These are phyloP conservation scores for Leucosporidium scottii DNA, from an alignment of 768 basidiomycete genomes.

Conservation along the genomic window DNA sequence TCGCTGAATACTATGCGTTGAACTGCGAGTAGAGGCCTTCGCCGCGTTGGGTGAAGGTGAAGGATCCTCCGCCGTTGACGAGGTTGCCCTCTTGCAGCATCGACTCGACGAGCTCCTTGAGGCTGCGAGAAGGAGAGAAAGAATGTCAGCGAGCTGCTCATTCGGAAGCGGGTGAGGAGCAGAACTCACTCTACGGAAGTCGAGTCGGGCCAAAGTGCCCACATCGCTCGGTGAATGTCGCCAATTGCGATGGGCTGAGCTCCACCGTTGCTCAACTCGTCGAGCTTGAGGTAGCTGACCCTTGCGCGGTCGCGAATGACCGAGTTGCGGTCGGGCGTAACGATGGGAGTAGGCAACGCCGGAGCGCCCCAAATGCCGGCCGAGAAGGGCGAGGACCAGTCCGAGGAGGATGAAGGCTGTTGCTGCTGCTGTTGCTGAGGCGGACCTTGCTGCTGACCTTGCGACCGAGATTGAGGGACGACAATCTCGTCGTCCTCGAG, in stretches of 20 bases:
- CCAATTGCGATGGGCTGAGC: conserved; percentile 24
- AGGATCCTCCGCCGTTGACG: conserved; percentile 34
- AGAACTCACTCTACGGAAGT: conserved; percentile 17
- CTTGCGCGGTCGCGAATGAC: conserved; percentile 34
- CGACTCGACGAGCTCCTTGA: conserved; percentile 32
- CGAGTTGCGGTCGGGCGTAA: conserved; percentile 22
- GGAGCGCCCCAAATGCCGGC: conserved; percentile 28
- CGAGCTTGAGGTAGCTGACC: conserved; percentile 34
- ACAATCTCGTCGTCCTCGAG: conserved; percentile 33
- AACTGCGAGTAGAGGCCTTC: conserved; percentile 17
- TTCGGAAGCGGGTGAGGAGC: neutral
- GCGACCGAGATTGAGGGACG: neutral
- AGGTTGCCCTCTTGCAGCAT: conserved; percentile 31
- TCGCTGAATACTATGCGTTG: neutral
- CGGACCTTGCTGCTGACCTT: too few relatives aligned
- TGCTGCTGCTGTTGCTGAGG: neutral
- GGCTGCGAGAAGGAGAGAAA: conserved; percentile 2
- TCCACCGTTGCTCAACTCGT: conserved; percentile 22
- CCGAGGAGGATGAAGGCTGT: conserved; percentile 1
- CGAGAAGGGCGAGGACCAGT: conserved; percentile 7
- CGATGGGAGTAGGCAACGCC: conserved; percentile 8
- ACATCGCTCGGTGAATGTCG: conserved; percentile 35
- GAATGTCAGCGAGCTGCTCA: neutral
- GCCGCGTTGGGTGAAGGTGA: conserved; percentile 28
- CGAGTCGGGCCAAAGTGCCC: conserved; percentile 33